These are phyloP conservation scores for Colletotrichum agaves DNA, from an alignment of 2,329 filamentous ascomycete genomes.

Conservation along the genomic window DNA sequence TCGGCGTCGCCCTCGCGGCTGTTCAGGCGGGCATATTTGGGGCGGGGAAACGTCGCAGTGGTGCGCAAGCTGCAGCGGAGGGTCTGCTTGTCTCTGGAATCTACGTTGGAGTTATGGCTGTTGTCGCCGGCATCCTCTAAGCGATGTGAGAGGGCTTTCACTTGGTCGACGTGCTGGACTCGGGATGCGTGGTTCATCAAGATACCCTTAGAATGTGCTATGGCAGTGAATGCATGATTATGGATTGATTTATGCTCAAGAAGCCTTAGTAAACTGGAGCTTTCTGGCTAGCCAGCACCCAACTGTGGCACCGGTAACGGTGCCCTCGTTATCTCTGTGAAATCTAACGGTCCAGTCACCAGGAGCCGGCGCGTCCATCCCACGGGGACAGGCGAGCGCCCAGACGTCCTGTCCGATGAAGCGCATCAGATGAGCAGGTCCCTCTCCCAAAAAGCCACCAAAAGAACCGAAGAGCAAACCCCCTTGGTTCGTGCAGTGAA, in stretches of 20 bases:
- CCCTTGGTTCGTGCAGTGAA: slow-evolving; percentile 48
- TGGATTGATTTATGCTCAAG: no score
- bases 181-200: no score
- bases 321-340: slow-evolving; percentile 41
- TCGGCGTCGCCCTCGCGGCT: slow-evolving; percentile 51
- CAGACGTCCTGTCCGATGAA: slow-evolving; percentile 53
- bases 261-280: slow-evolving; percentile 16
- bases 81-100: slow-evolving; percentile 44
- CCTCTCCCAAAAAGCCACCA: slow-evolving; percentile 53
- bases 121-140: slow-evolving; percentile 41
- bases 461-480: slow-evolving; percentile 55
- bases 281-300: slow-evolving; percentile 54
- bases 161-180: no score
- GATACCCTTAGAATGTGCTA: no score
- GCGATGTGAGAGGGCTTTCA: no score
- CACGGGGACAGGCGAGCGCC: slow-evolving; percentile 50
- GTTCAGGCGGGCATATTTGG: slow-evolving; percentile 45
- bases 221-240: no score
- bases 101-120: slow-evolving; percentile 51
- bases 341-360: slow-evolving; percentile 56
- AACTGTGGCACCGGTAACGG: slow-evolving; percentile 44
- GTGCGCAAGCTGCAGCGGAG: slow-evolving; percentile 27
- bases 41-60: slow-evolving; percentile 38
- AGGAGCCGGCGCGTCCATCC: slow-evolving; percentile 53
- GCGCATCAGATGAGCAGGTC: slow-evolving; percentile 50